These are phyloP conservation scores for Synchytrium microbalum DNA, from an alignment of 371 early-diverging fungal genomes.

Conservation along the genomic window DNA sequence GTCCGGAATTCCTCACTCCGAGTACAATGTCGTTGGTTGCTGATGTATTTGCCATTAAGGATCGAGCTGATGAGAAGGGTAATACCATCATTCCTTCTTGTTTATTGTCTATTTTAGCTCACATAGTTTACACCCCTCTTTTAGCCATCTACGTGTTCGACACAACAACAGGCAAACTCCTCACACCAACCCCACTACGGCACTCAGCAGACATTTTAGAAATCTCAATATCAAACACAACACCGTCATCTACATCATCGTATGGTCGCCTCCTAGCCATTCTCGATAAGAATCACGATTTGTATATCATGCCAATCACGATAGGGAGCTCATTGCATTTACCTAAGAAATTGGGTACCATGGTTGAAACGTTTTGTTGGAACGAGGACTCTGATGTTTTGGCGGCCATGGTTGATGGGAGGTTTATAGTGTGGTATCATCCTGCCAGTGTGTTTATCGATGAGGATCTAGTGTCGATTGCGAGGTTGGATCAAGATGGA, in stretches of 20 bases:
- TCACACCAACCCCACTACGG: constrained; percentile 25
- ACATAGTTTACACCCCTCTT: background rate
- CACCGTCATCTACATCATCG: constrained; percentile 14
- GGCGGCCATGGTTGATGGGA: constrained; percentile 36
- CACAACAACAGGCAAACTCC: constrained; percentile 27
- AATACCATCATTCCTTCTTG: background rate
- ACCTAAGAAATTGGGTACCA: constrained; percentile 21
- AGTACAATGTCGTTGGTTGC: constrained; percentile 32
- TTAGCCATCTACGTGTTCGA: constrained; percentile 42
- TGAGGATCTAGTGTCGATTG: constrained; percentile 36
- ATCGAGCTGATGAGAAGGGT: constrained; percentile 42
- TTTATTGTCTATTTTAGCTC: background rate
- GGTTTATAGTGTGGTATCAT: constrained; percentile 42
- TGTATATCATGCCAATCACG: constrained; percentile 32
- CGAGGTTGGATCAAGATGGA: constrained; percentile 36
- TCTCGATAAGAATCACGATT: constrained; percentile 44
- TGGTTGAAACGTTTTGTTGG: constrained; percentile 45
- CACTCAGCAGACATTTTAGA: constrained; percentile 30
- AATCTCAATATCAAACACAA: constrained; percentile 33
- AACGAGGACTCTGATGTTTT: constrained; percentile 42
- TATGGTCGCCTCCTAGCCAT: constrained; percentile 35
- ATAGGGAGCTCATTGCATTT: constrained; percentile 32
- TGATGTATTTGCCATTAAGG: constrained; percentile 37
- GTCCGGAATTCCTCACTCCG: constrained; percentile 40
- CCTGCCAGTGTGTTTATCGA: constrained; percentile 47